A percentile compares a stretch with the other conserved stretches of the same genome.
These are phyloP conservation scores for Xeromyces bisporus DNA, from an alignment of 495 filamentous ascomycete species.

Conservation along the genomic window DNA sequence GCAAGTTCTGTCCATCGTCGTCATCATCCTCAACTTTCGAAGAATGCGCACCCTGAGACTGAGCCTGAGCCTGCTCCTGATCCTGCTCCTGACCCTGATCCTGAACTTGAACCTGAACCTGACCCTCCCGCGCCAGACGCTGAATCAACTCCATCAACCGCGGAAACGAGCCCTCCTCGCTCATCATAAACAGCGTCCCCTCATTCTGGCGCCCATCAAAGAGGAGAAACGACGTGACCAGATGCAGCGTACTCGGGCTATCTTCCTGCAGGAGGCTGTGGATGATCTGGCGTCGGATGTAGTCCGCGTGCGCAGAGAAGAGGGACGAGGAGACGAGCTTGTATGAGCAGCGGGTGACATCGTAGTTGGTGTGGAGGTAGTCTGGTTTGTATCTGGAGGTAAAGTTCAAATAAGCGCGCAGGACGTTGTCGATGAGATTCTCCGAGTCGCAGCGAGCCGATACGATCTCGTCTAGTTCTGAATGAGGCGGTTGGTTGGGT, in stretches of 20 bases:
- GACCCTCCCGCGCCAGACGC: no score
- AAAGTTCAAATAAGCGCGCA: constrained; percentile 70
- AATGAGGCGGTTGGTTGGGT: constrained; percentile 3
- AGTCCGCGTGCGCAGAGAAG: constrained; percentile 58
- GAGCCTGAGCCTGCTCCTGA: no score
- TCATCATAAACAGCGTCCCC: constrained; percentile 68
- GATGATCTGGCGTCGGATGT: constrained; percentile 84
- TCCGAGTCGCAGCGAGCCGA: constrained; percentile 53
- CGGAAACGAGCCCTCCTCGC: constrained; percentile 65
- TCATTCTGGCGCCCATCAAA: constrained; percentile 76
- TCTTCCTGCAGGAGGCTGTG: constrained; percentile 84
- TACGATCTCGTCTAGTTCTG: constrained; percentile 72
- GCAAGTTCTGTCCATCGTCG: constrained; percentile 48
- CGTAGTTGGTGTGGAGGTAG: constrained; percentile 69
- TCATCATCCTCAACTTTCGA: constrained; percentile 40
- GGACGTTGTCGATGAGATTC: constrained; percentile 67
- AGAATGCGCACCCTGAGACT: no score
- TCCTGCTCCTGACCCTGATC: no score
- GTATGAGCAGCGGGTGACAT: constrained; percentile 70
- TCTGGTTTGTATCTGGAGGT: constrained; percentile 62
- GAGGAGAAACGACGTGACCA: constrained; percentile 75
- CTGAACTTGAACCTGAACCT: no score
- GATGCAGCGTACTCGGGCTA: constrained; percentile 56
- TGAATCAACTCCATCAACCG: constrained; percentile 71
- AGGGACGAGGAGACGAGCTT: constrained; percentile 59